A percentile compares a stretch with the other conserved stretches of the same genome.
These are phyloP conservation scores for Cyclotella choctawhatcheeana DNA, from an alignment of 108 stramenopile genomes.

Conservation along the genomic window DNA sequence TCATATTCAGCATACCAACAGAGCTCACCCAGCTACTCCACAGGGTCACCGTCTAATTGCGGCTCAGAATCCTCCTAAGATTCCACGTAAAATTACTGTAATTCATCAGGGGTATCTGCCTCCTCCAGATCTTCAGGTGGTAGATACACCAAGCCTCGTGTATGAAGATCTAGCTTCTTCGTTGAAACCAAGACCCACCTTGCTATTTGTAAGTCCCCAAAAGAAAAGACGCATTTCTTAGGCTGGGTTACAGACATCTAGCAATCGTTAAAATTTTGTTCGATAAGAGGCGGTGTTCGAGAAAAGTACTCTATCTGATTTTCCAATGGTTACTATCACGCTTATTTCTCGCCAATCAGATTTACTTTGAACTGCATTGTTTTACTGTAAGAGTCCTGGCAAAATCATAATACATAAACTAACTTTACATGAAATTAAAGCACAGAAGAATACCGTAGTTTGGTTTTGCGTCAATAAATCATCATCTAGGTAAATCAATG, in stretches of 20 bases:
- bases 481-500: too few relatives aligned
- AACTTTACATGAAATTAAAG: too few relatives aligned
- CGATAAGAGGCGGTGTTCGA: not conserved
- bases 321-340: too few relatives aligned
- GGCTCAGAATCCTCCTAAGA: not conserved
- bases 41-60: not conserved
- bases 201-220: slow-evolving; percentile 3
- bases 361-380: too few relatives aligned
- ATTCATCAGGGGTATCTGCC: not conserved
- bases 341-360: too few relatives aligned
- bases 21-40: not conserved
- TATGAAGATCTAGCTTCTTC: not conserved
- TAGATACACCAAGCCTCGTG: too few relatives aligned
- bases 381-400: too few relatives aligned
- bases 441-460: too few relatives aligned
- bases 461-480: too few relatives aligned
- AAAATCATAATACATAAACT: too few relatives aligned
- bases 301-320: too few relatives aligned
- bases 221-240: not conserved
- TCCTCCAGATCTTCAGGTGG: not conserved
- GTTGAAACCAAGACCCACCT: slow-evolving; percentile 2
- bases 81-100: not conserved
- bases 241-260: not conserved
- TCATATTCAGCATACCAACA: not conserved
- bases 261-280: too few relatives aligned